Conservation (phyloP, 129 eudicot genomes). For the Chrysanthemum seticuspe region DNA sequence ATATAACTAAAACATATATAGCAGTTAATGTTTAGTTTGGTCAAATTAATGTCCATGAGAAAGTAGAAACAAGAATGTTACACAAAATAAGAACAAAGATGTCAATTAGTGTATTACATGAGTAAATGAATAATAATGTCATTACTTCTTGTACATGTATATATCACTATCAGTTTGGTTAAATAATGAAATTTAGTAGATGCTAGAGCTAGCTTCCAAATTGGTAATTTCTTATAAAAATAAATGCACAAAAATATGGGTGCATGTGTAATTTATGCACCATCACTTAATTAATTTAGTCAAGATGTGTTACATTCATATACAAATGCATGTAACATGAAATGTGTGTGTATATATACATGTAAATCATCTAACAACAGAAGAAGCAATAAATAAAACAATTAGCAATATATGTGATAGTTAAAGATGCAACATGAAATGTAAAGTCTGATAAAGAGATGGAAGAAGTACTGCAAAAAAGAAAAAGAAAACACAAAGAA, state of each 20-base stretch:
- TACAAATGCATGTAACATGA: not conserved
- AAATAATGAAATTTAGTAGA: slow-evolving; percentile 7
- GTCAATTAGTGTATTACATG: slow-evolving; percentile 12
- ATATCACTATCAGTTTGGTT: slow-evolving; percentile 18
- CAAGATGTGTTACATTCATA: too few species aligned
- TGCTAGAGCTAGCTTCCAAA: slow-evolving; percentile 30
- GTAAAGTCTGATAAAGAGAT: slow-evolving; percentile 41
- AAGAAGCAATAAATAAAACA: slow-evolving; percentile 6
- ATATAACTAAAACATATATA: not conserved
- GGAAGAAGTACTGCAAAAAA: slow-evolving; percentile 35
- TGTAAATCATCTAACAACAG: not conserved
- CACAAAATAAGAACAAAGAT: slow-evolving; percentile 15
- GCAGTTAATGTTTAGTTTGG: slow-evolving; percentile 21
- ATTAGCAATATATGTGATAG: not conserved
- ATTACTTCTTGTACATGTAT: slow-evolving; percentile 14
- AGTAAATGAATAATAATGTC: not conserved
- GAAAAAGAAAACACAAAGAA: slow-evolving; percentile 42
- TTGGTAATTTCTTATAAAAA: not conserved
- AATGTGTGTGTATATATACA: not conserved
- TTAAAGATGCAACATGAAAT: slow-evolving; percentile 29
- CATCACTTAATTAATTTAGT: too few species aligned
- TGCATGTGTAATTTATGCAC: not conserved
- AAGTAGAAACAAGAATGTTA: slow-evolving; percentile 10
- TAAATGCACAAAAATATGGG: not conserved
- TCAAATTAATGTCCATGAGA: slow-evolving; percentile 14